Evolutionary conservation across 139 green algal genomes (phyloP).

Genomic region (Haematococcus lacustris): DNA sequence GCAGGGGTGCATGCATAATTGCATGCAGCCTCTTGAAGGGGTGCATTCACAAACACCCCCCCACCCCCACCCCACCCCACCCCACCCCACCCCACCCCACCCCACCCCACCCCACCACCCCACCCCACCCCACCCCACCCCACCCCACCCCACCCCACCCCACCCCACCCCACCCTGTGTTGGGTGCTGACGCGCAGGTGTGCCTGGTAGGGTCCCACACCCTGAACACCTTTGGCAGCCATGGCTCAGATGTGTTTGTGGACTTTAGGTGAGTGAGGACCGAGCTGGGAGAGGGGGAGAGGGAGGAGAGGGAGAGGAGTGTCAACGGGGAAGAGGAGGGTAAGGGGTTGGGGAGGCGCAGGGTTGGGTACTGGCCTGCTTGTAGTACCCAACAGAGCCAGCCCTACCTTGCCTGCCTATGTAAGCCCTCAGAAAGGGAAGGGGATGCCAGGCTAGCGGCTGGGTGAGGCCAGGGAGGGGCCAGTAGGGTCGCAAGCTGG

Average conservation of each 20-base stretch:
- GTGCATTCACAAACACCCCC: not conserved
- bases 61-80: not conserved
- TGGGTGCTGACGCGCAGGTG: constrained; percentile 39
- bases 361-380: not conserved
- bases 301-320: no score
- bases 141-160: not conserved
- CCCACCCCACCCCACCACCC: not conserved
- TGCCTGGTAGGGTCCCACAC: constrained; percentile 76
- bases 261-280: constrained; percentile 17
- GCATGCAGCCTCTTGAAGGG: not conserved
- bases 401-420: not conserved
- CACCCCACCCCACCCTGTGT: not conserved
- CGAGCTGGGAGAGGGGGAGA: not conserved
- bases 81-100: not conserved
- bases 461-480: no score
- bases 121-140: not conserved
- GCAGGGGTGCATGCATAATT: not conserved
- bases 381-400: not conserved
- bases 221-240: constrained; percentile 87
- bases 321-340: no score
- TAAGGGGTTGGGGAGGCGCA: not conserved
- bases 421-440: not conserved
- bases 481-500: no score
- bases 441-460: no score
- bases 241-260: constrained; percentile 63